phyloP scores from a whole-genome alignment of 805 yeast species.

The Sugiyamaella boreocaroliniensis region DNA sequence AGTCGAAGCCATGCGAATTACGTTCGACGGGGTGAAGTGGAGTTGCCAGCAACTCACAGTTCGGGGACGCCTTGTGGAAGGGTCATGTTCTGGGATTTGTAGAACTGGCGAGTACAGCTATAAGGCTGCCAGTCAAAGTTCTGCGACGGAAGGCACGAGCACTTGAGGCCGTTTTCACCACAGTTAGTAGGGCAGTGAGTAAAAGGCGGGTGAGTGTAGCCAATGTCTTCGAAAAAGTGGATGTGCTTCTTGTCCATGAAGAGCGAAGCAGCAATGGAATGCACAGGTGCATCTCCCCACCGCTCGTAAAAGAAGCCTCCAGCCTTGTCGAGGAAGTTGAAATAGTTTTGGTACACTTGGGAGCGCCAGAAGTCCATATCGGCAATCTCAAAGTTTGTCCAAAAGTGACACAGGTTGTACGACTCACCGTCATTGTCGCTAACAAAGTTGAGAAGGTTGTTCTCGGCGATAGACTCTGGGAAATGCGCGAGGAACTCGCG shows the following conservation, averaged over 20 bases:
- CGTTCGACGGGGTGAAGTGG: too few species aligned
- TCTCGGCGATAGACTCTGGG: constrained; percentile 52
- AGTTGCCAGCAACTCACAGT: not conserved
- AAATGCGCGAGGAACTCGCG: constrained; percentile 49
- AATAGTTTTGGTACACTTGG: constrained; percentile 62
- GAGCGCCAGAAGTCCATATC: constrained; percentile 68
- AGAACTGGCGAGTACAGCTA: constrained; percentile 32
- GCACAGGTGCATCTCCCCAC: constrained; percentile 95
- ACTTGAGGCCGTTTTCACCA: constrained; percentile 40
- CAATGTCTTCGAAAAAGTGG: constrained; percentile 79
- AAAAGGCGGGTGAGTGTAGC: constrained; percentile 79
- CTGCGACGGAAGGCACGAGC: constrained; percentile 44
- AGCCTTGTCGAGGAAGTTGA: constrained; percentile 63
- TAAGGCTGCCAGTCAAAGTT: constrained; percentile 33
- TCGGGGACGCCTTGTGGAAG: constrained; percentile 8
- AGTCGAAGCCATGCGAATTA: too few species aligned
- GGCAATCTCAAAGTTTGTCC: constrained; percentile 87
- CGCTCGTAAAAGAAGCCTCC: constrained; percentile 95
- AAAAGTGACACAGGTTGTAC: constrained; percentile 80
- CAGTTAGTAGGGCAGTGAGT: constrained; percentile 59
- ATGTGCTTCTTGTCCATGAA: constrained; percentile 63
- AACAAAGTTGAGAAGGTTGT: constrained; percentile 64
- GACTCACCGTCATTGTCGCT: constrained; percentile 62
- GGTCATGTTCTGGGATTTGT: constrained; percentile 23
- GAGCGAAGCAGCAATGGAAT: constrained; percentile 77